Evolutionary conservation across 257 asterid genomes (phyloP).

Genomic region (Coffea eugenioides): DNA sequence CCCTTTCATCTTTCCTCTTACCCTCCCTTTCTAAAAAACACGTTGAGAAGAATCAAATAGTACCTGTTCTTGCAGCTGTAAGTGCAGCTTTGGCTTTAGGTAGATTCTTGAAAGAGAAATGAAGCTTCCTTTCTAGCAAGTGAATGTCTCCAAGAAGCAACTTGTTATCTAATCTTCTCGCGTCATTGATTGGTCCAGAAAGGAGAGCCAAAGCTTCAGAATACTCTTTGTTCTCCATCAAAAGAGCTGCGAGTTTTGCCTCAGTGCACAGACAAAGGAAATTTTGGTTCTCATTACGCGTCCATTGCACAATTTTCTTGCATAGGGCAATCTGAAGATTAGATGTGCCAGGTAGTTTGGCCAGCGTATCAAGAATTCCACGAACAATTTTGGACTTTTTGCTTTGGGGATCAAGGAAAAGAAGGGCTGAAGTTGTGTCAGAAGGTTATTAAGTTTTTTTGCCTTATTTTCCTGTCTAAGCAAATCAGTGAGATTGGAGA

Average conservation of each 20-base stretch:
- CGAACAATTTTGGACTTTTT: conserved; percentile 44
- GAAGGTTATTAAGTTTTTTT: conserved; percentile 31
- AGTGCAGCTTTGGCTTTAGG: conserved; percentile 50
- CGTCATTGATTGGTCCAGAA: conserved; percentile 42
- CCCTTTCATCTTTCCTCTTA: no score
- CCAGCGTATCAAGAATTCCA: conserved; percentile 37
- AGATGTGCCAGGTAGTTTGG: conserved; percentile 45
- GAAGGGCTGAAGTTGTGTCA: conserved; percentile 35
- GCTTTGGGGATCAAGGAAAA: conserved; percentile 49
- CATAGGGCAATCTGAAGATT: conserved; percentile 44
- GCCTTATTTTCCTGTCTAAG: conserved; percentile 40
- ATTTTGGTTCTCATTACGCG: conserved; percentile 43
- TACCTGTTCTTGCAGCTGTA: conserved; percentile 43
- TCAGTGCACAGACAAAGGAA: conserved; percentile 48
- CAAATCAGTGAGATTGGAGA: conserved; percentile 44
- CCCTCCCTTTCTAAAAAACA: no score
- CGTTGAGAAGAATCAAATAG: no score
- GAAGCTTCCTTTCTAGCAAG: conserved; percentile 48
- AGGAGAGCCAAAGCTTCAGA: conserved; percentile 43
- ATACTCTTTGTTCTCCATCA: conserved; percentile 47
- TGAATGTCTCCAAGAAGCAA: conserved; percentile 46
- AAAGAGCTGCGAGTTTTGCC: conserved; percentile 42
- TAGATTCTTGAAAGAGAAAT: conserved; percentile 42
- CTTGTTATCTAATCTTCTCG: conserved; percentile 46
- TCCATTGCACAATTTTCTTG: conserved; percentile 48